phyloP scores from a whole-genome alignment of 1,284 basidiomycete genomes.

The Porogramme epimiltina region DNA sequence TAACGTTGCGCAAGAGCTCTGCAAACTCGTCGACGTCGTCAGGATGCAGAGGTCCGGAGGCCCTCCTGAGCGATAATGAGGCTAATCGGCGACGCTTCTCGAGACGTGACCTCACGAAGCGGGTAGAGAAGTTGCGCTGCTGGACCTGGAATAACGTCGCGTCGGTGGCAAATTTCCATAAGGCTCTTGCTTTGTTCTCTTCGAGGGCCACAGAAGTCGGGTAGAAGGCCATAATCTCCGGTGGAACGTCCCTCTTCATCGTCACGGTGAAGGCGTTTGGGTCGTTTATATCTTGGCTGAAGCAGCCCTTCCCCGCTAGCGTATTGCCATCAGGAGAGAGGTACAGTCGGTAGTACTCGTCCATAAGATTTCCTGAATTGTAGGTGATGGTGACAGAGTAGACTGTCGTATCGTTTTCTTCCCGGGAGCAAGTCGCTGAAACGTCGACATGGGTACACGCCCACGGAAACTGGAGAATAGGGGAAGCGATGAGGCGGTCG shows the following conservation, averaged over 20 bases:
- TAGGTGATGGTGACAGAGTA: background rate
- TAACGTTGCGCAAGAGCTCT: background rate
- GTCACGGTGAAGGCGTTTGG: slow-evolving; percentile 6
- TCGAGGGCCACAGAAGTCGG: slow-evolving; percentile 19
- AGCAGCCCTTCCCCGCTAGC: background rate
- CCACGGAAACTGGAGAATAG: slow-evolving; percentile 1
- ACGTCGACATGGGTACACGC: slow-evolving; percentile 1
- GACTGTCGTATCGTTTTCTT: background rate
- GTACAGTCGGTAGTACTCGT: background rate
- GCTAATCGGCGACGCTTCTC: slow-evolving; percentile 13
- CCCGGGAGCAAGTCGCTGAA: background rate
- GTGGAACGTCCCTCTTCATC: slow-evolving; percentile 12
- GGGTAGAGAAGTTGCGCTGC: slow-evolving; percentile 7
- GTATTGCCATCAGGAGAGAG: slow-evolving; percentile 6
- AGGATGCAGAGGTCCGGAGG: background rate
- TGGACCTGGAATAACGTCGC: slow-evolving; percentile 18
- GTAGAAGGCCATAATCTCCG: slow-evolving; percentile 21
- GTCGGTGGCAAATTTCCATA: slow-evolving; percentile 29
- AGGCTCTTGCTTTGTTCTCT: slow-evolving; percentile 16
- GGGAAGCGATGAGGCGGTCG: background rate
- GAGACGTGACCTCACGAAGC: slow-evolving; percentile 2
- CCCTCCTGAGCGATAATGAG: slow-evolving; percentile 13
- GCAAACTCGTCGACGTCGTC: slow-evolving; percentile 9
- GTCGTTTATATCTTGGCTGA: background rate
- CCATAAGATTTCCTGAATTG: background rate